Percentiles rank a stretch among this genome's conserved stretches.
phyloP scores from a whole-genome alignment of 345 rosid species.

The Arabidopsis thaliana region DNA sequence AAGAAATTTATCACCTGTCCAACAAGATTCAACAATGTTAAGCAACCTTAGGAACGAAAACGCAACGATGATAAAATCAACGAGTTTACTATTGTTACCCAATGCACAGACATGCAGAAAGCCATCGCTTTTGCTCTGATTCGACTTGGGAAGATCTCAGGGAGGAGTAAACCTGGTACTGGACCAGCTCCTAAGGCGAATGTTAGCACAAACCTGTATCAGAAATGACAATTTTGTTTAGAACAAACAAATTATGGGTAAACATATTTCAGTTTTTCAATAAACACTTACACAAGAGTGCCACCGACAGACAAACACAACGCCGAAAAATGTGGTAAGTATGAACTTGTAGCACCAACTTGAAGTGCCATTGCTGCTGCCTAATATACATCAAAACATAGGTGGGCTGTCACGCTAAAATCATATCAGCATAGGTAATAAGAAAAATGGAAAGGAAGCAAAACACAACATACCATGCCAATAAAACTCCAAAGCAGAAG shows the following conservation, averaged over 20 bases:
- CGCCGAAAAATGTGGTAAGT: conserved; percentile 50
- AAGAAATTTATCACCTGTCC: conserved; percentile 90
- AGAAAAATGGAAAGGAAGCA: background rate
- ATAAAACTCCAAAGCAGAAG: conserved; percentile 83
- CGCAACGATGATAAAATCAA: background rate
- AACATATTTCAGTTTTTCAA: background rate
- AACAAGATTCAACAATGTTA: conserved; percentile 18
- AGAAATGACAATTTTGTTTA: background rate
- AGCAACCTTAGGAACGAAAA: background rate
- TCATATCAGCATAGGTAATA: background rate
- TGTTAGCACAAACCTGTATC: conserved; percentile 83
- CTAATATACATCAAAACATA: conserved; percentile 50
- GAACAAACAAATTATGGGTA: background rate
- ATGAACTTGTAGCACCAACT: conserved; percentile 70
- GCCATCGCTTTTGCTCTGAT: conserved; percentile 99
- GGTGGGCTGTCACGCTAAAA: background rate
- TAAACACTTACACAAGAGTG: conserved; percentile 74
- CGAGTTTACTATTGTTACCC: conserved; percentile 62
- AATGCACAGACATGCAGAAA: conserved; percentile 93
- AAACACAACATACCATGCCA: conserved; percentile 66
- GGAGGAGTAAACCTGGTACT: conserved; percentile 92
- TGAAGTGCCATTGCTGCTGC: conserved; percentile 84
- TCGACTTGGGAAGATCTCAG: conserved; percentile 90
- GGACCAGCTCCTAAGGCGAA: conserved; percentile 99
- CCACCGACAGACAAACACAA: conserved; percentile 86